Evolutionary conservation across 164 flowering plant genomes (phyloP), one percentile per base, ranked within the genome.

Genomic region (Stephania japonica): DNA sequence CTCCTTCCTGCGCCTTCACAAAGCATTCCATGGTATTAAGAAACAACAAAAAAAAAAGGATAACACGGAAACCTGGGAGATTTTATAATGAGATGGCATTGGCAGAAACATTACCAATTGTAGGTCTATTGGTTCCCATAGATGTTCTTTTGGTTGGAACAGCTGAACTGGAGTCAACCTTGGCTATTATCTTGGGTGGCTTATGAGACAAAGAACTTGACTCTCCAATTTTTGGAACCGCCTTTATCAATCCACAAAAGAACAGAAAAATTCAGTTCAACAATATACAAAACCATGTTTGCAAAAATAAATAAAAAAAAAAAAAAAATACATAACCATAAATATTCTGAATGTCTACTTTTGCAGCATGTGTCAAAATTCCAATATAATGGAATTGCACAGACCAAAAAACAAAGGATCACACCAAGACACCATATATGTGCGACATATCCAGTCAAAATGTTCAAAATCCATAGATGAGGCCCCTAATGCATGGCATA

Each of bases 61-160:
- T 6, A 11, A 11, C 53, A 47, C 27, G 1, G 56, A 69, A 63
- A 42, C 13, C 62, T 59, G 18, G 19, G 25, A 72, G 42, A 32
- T 62, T 50, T 70, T 38, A 43, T 70, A 75, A 83, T 7, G 50
- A 19, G 21, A 75, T 62, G 70, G 75, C 71, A 78, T 83, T 86
- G 13, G 74, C 68, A 67, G 72, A 77, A 49, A 72, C 78, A 38
- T 68, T 79, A 70, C 83, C 91, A 38, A 68, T 21, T 80, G 81
- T 84, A 72, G 72, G 69, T 74, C 74, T 81, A 43, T 75, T 80
- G 67, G 82, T 71, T 76, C 81, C 86, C 19, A 83, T 11, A 42
- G 90, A 81, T 62, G 76, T 80, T 80, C 87, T 85, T 79, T 87
- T 93, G 23, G 86, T 74, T 70, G 84, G 72, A 78, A 81, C 65